Evolutionary conservation across 768 basidiomycete genomes (phyloP), one percentile per base, ranked within the genome.

Genomic region (Naematelia encephala): DNA sequence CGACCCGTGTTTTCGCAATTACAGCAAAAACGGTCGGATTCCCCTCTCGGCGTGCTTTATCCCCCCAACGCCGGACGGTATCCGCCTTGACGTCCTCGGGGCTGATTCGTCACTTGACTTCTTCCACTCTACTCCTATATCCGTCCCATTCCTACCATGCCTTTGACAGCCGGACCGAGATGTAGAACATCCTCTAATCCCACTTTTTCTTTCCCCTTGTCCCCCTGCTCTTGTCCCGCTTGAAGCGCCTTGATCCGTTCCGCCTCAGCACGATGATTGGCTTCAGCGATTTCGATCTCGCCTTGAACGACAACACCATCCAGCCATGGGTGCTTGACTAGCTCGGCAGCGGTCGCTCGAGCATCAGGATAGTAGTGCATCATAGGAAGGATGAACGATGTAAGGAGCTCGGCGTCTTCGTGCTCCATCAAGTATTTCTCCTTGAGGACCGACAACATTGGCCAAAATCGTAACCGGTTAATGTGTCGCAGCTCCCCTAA

Each of bases 351-450:
- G 59, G 86, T 87, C 0, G 92, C 91, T 25, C 94, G 85, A 66
- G 88, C 86, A 62, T 93, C 91, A 0, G 93, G 89, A 68, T 88
- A 85, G 19, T 96, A 83, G 26, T 89, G 82, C 8, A 99, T 82
- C 94, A 98, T 96, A 2, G 92, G 92, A 12, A 81, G 81, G 13
- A 94, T 80, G 82, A 96, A 93, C 1, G 84, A 82, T 1, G 87
- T 83, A 61, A 97, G 86, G 39, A 84, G 80, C 44, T 89, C 88
- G 1, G 94, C 90, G 52, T 93, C 91, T 3, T 82, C 78, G 51
- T 84, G 83, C 0, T 90, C 86, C 72, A 99, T 91, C 56, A 96
- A 84, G 79, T 98, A 98, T 80, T 99, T 98, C 82, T 99, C 93
- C 50, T 80, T 82, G 85, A 96, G 88, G 64, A 94, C 91, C 22